phyloP scores from a whole-genome alignment of 768 basidiomycete species.

The Pisolithus orientalis region DNA sequence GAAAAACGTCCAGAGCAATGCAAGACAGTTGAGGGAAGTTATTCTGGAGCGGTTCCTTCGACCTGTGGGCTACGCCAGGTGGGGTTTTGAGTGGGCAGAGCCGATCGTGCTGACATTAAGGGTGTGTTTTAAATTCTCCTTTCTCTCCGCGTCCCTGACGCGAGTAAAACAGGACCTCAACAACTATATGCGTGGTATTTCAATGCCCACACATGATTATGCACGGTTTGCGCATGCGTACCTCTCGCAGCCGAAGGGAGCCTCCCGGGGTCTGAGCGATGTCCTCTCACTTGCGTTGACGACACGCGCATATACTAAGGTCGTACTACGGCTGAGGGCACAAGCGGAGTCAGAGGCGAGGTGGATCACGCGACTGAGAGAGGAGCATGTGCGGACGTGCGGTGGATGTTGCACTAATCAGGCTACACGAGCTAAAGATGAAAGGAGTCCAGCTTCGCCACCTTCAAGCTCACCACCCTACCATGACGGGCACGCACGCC shows the following conservation, averaged over 20 bases:
- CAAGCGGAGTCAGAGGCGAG: conserved; percentile 63
- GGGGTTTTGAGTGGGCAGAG: conserved; percentile 51
- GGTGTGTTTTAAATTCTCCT: conserved; percentile 33
- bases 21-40: conserved; percentile 48
- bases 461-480: conserved; percentile 37
- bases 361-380: conserved; percentile 12
- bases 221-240: conserved; percentile 52
- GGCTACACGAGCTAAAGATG: background rate
- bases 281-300: conserved; percentile 52
- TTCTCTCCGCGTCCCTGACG: conserved; percentile 4
- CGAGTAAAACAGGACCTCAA: conserved; percentile 55
- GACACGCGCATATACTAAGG: conserved; percentile 71
- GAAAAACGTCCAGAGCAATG: conserved; percentile 32
- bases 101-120: conserved; percentile 57
- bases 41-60: conserved; percentile 64
- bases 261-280: conserved; percentile 30
- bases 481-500: conserved; percentile 16
- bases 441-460: conserved; percentile 63
- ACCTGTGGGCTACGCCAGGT: conserved; percentile 67
- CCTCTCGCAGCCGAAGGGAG: conserved; percentile 43
- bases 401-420: conserved; percentile 13
- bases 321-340: conserved; percentile 68
- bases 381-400: conserved; percentile 4
- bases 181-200: conserved; percentile 75
- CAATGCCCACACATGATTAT: conserved; percentile 70